phyloP scores from a whole-genome alignment of 345 rosid genomes.

The Brassica nigra region DNA sequence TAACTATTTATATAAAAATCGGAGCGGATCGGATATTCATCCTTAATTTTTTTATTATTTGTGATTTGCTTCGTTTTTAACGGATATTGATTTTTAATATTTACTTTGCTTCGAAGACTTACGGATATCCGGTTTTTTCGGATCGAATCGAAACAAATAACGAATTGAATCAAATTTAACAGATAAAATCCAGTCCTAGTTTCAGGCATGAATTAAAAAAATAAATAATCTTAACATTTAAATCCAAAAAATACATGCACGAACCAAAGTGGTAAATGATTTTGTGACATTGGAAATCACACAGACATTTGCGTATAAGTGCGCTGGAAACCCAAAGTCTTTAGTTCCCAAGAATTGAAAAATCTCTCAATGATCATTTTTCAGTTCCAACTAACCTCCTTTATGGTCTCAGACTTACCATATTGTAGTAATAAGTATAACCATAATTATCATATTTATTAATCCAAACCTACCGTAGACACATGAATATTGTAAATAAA shows the following conservation, averaged over 20 bases:
- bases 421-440: background rate
- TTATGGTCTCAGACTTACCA: slow-evolving; percentile 20
- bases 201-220: background rate
- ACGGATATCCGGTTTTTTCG: no score
- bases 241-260: background rate
- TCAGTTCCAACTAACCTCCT: slow-evolving; percentile 23
- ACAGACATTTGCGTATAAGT: slow-evolving; percentile 17
- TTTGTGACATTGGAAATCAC: slow-evolving; percentile 38
- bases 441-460: background rate
- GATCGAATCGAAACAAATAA: no score
- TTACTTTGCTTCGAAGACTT: no score
- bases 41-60: no score
- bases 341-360: slow-evolving; percentile 20
- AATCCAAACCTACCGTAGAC: slow-evolving; percentile 17
- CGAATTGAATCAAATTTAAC: no score
- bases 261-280: slow-evolving; percentile 4
- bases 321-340: slow-evolving; percentile 21
- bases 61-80: no score
- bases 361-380: slow-evolving; percentile 11
- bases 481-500: background rate
- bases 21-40: no score
- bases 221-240: background rate
- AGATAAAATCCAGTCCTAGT: no score
- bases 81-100: no score
- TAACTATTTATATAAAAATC: no score